Conservation (phyloP, 2,329 filamentous ascomycete genomes). For the Lojkania enalia region DNA sequence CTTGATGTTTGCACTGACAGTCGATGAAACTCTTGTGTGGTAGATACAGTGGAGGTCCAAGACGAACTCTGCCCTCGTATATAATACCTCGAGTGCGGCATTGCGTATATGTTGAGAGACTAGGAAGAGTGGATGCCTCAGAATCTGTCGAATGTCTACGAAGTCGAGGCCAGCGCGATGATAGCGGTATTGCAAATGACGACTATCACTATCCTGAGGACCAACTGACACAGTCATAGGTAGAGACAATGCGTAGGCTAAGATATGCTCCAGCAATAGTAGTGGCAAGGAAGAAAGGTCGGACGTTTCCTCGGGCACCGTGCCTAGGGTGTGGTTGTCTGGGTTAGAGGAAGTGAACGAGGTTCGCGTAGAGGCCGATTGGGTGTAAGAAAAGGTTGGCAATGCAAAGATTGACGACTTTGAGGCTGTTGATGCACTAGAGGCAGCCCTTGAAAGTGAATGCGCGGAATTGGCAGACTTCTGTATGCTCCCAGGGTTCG, state of each 20-base stretch:
- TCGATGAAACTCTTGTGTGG: conserved; percentile 17
- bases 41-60: conserved; percentile 27
- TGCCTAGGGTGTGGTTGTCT: background rate
- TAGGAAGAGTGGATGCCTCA: conserved; percentile 22
- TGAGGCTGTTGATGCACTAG: conserved; percentile 13
- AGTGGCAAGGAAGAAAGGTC: conserved; percentile 17
- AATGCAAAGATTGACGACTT: conserved; percentile 11
- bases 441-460: conserved; percentile 14
- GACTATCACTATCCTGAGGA: conserved; percentile 12
- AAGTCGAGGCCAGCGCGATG: conserved; percentile 22
- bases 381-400: conserved; percentile 15
- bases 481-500: conserved; percentile 3
- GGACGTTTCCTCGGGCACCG: background rate
- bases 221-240: conserved; percentile 21
- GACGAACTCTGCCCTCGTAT: conserved; percentile 24
- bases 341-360: conserved; percentile 7
- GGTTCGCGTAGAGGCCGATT: conserved; percentile 11
- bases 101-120: conserved; percentile 21
- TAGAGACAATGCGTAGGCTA: conserved; percentile 23
- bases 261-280: conserved; percentile 23
- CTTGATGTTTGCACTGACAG: conserved; percentile 17
- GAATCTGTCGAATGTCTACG: conserved; percentile 24
- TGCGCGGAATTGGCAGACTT: conserved; percentile 1
- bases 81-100: conserved; percentile 21
- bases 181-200: conserved; percentile 22